Percentiles rank a stretch among this genome's conserved stretches.
These are phyloP conservation scores for Diutina siamensis DNA, from an alignment of 1,139 yeast species.

Conservation along the genomic window DNA sequence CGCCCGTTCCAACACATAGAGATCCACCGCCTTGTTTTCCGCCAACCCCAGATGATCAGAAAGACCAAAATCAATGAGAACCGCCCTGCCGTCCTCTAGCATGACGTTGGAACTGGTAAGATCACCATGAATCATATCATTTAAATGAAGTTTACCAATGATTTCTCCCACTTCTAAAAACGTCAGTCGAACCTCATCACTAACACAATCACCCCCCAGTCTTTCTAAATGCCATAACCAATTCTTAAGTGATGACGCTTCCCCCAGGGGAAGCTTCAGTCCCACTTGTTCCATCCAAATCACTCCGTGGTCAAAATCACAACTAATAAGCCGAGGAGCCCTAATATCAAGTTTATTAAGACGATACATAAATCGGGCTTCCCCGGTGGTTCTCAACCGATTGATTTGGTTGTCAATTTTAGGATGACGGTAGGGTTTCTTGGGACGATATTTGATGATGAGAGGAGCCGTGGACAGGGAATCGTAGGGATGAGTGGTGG, in stretches of 20 bases:
- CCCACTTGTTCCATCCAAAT: conserved; percentile 5
- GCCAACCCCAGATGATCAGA: conserved; percentile 64
- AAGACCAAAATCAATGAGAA: conserved; percentile 84
- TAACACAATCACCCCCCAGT: conserved; percentile 16
- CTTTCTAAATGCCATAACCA: conserved; percentile 56
- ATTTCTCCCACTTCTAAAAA: conserved; percentile 45
- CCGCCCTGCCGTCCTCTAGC: conserved; percentile 33
- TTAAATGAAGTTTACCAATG: conserved; percentile 61
- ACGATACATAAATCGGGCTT: conserved; percentile 64
- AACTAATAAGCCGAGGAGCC: conserved; percentile 15
- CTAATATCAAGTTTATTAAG: conserved; percentile 28
- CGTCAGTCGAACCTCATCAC: conserved; percentile 27
- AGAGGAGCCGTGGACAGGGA: conserved; percentile 19
- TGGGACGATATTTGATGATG: conserved; percentile 79
- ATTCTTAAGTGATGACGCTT: conserved; percentile 41
- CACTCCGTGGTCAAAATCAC: conserved; percentile 1
- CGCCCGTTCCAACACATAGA: conserved; percentile 90
- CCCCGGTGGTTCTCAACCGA: conserved; percentile 72
- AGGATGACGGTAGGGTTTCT: conserved; percentile 83
- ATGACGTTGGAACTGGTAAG: conserved; percentile 84
- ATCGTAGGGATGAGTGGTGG: conserved; percentile 59
- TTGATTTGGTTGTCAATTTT: conserved; percentile 66
- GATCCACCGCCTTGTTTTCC: conserved; percentile 93
- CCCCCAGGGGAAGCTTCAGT: neutral
- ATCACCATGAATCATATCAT: conserved; percentile 85